A percentile compares a stretch with the other conserved stretches of the same genome.
These are phyloP conservation scores for Globisporangium acanthophoron DNA, from an alignment of 352 stramenopile species.

Conservation along the genomic window DNA sequence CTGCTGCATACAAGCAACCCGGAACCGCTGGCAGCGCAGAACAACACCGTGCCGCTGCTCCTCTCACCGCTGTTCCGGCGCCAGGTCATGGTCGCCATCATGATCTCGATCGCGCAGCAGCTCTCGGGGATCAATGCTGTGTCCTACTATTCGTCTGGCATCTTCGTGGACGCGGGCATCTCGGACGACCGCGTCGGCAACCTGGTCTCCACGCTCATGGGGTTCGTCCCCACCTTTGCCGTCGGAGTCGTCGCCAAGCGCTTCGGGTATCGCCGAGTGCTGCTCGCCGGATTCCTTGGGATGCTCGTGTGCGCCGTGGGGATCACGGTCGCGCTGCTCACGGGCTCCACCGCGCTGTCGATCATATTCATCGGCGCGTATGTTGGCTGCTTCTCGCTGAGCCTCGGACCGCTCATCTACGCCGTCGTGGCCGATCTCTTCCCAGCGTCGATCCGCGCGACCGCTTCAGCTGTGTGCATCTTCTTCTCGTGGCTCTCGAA, in stretches of 20 bases:
- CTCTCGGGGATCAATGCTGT: slow-evolving; percentile 59
- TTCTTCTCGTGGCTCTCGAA: slow-evolving; percentile 27
- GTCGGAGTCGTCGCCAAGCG: neutral
- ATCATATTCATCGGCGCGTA: slow-evolving; percentile 57
- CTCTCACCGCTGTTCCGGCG: slow-evolving; percentile 30
- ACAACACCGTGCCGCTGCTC: slow-evolving; percentile 15
- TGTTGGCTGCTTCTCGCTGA: slow-evolving; percentile 56
- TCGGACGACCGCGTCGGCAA: slow-evolving; percentile 34
- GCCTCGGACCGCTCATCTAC: slow-evolving; percentile 61
- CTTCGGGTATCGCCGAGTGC: slow-evolving; percentile 1
- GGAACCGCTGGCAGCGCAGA: neutral
- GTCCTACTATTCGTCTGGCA: slow-evolving; percentile 42
- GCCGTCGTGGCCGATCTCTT: slow-evolving; percentile 52
- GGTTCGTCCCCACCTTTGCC: neutral
- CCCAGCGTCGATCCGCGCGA: slow-evolving; percentile 41
- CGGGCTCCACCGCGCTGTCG: slow-evolving; percentile 19
- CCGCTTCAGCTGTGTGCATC: slow-evolving; percentile 31
- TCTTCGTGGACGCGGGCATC: slow-evolving; percentile 36
- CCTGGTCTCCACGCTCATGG: slow-evolving; percentile 15
- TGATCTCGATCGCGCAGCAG: slow-evolving; percentile 36
- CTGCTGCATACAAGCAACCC: slow-evolving; percentile 1
- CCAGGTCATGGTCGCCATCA: slow-evolving; percentile 38
- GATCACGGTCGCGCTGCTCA: slow-evolving; percentile 38
- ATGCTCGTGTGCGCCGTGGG: slow-evolving; percentile 43
- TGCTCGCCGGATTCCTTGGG: neutral